Evolutionary conservation across 164 flowering plant genomes (phyloP).

Genomic region (Vitis riparia): DNA sequence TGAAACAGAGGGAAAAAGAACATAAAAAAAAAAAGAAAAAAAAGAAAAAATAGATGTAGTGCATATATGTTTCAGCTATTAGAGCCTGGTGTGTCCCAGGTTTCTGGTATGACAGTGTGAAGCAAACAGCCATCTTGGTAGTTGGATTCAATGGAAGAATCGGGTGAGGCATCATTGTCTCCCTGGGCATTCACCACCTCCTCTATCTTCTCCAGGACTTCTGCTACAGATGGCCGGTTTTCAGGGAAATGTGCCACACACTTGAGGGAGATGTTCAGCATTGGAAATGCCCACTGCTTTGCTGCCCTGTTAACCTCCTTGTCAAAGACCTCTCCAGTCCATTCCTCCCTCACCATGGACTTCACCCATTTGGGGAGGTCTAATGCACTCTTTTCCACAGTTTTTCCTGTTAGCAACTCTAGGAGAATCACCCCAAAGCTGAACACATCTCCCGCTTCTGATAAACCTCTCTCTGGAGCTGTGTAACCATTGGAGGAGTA

Average conservation of each 20-base stretch:
- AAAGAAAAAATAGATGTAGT: too few relatives aligned
- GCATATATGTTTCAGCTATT: constrained; percentile 17
- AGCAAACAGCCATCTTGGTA: constrained; percentile 31
- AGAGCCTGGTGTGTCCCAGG: constrained; percentile 52
- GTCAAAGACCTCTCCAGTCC: constrained; percentile 79
- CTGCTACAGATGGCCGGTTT: constrained; percentile 40
- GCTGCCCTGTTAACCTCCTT: constrained; percentile 41
- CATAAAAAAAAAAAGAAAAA: not conserved
- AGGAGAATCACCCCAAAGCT: constrained; percentile 64
- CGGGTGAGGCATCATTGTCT: constrained; percentile 29
- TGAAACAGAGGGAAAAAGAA: not conserved
- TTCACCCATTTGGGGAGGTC: constrained; percentile 68
- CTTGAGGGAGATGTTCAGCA: constrained; percentile 48
- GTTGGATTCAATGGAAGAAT: constrained; percentile 23
- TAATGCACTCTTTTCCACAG: constrained; percentile 45
- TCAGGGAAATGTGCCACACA: constrained; percentile 44
- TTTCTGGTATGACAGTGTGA: constrained; percentile 44
- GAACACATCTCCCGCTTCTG: constrained; percentile 51
- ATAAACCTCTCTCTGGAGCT: constrained; percentile 47
- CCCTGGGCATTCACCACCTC: constrained; percentile 36
- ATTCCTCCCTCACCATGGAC: constrained; percentile 67
- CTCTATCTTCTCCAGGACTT: constrained; percentile 50
- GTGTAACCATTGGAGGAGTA: constrained; percentile 35
- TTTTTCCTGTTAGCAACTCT: constrained; percentile 56
- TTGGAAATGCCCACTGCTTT: constrained; percentile 46